Conservation (phyloP, 2,329 filamentous ascomycete genomes). For the Fusarium sp. region DNA sequence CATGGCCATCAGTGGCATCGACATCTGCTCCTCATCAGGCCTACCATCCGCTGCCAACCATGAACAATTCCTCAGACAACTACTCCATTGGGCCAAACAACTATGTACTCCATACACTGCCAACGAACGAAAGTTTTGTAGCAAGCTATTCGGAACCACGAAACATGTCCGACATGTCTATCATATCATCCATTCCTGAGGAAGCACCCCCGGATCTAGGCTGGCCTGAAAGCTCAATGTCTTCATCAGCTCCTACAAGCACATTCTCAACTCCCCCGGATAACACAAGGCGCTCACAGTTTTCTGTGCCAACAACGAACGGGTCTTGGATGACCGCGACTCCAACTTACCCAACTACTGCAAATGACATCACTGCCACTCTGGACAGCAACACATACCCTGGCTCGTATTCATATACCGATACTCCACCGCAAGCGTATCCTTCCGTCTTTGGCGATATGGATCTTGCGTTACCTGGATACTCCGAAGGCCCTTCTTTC, state of each 20-base stretch:
- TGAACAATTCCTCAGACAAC: conserved; percentile 28
- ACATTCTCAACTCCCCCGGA: conserved; percentile 58
- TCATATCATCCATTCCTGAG: conserved; percentile 39
- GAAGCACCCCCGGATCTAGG: conserved; percentile 25
- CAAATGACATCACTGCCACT: conserved; percentile 29
- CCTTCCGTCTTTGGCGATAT: conserved; percentile 47
- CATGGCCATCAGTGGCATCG: conserved; percentile 37
- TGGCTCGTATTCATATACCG: conserved; percentile 43
- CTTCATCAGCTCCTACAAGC: conserved; percentile 58
- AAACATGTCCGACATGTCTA: conserved; percentile 33
- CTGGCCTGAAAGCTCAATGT: conserved; percentile 52
- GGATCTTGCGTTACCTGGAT: conserved; percentile 47
- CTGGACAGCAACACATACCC: conserved; percentile 35
- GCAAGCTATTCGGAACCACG: conserved; percentile 37
- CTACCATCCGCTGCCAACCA: conserved; percentile 18
- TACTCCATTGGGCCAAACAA: conserved; percentile 32
- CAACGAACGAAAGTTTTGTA: conserved; percentile 21
- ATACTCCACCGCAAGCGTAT: conserved; percentile 46
- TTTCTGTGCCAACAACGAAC: conserved; percentile 41
- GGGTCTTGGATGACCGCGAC: conserved; percentile 47
- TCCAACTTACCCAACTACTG: conserved; percentile 38
- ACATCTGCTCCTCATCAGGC: conserved; percentile 13
- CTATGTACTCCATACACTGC: conserved; percentile 37
- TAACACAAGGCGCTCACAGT: conserved; percentile 42
- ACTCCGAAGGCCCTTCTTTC: conserved; percentile 48